These are phyloP conservation scores for Sclerotinia borealis DNA, from an alignment of 2,329 filamentous ascomycete species.

Conservation along the genomic window DNA sequence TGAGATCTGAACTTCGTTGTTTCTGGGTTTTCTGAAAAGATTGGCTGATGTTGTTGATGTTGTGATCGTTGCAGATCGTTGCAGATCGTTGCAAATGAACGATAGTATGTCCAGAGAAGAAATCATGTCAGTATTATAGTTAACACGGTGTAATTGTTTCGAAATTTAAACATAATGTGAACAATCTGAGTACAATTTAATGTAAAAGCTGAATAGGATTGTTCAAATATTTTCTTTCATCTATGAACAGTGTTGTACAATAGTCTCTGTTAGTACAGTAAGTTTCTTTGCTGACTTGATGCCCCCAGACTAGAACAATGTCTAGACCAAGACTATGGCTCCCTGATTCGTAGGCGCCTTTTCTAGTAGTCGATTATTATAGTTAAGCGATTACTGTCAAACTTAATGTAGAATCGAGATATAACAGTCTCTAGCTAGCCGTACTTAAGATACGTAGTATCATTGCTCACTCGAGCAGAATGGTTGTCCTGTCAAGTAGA, in stretches of 20 bases:
- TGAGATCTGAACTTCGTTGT: background rate
- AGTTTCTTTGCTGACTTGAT: background rate
- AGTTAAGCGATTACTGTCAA: too few relatives aligned
- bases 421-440: too few relatives aligned
- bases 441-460: too few relatives aligned
- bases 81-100: too few relatives aligned
- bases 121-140: background rate
- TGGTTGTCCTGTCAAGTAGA: too few relatives aligned
- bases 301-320: too few relatives aligned
- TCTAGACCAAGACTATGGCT: too few relatives aligned
- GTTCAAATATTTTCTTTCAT: background rate
- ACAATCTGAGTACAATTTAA: background rate
- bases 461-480: too few relatives aligned
- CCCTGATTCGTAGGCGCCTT: too few relatives aligned
- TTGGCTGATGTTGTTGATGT: background rate
- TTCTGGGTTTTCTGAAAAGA: background rate
- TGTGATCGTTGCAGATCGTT: background rate
- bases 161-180: background rate
- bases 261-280: background rate
- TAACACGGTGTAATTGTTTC: background rate
- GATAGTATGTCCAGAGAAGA: too few relatives aligned
- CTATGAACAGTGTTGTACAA: rapidly evolving
- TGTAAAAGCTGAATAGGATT: background rate
- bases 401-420: too few relatives aligned
- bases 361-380: too few relatives aligned